These are phyloP conservation scores for Paraphaeosphaeria sporulosa DNA, from an alignment of 2,329 filamentous ascomycete species.

Conservation along the genomic window DNA sequence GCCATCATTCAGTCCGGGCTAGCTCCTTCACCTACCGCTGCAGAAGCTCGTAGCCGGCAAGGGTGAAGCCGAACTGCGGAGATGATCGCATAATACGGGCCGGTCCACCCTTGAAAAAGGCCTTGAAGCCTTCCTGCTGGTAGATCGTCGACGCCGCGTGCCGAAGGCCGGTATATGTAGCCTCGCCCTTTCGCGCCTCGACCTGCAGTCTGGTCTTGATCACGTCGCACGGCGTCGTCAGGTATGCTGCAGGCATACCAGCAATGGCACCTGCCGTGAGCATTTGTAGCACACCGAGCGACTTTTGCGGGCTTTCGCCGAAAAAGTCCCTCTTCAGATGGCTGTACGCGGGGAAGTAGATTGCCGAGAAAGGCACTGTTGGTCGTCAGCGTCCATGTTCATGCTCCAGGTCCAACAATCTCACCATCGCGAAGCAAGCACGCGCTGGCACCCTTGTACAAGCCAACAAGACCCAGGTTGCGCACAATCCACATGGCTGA, in stretches of 20 bases:
- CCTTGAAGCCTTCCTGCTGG: conserved; percentile 90
- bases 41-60: conserved; percentile 92
- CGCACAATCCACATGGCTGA: conserved; percentile 98
- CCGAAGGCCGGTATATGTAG: conserved; percentile 82
- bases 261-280: conserved; percentile 90
- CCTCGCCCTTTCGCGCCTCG: conserved; percentile 94
- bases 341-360: conserved; percentile 97
- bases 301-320: conserved; percentile 85
- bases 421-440: conserved; percentile 83
- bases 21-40: conserved; percentile 62
- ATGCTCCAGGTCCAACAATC: conserved; percentile 17
- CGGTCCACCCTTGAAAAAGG: conserved; percentile 98
- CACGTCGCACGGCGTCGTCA: conserved; percentile 97
- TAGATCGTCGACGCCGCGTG: conserved; percentile 85
- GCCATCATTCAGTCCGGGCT: neutral
- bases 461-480: conserved; percentile 89
- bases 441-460: conserved; percentile 96
- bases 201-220: conserved; percentile 99
- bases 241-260: conserved; percentile 70
- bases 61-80: conserved; percentile 96
- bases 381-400: conserved; percentile 20
- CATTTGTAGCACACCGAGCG: conserved; percentile 88
- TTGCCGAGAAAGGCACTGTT: conserved; percentile 90
- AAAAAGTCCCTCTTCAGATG: conserved; percentile 95
- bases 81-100: conserved; percentile 94